These are phyloP conservation scores for Blastosporella zonata DNA, from an alignment of 1,284 basidiomycete species.

Conservation along the genomic window DNA sequence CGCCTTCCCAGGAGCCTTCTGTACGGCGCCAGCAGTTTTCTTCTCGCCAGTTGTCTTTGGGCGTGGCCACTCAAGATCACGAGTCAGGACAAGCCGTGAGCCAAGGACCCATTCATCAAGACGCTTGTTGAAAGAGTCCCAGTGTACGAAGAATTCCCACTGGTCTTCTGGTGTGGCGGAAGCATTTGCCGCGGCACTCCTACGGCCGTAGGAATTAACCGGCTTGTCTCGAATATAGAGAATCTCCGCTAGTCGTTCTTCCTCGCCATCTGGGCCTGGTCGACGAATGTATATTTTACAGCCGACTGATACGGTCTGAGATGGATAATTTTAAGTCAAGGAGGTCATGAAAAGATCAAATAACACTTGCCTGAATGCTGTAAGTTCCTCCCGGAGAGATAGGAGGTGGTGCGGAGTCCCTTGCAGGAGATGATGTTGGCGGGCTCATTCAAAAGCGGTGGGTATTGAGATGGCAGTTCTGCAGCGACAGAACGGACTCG, in stretches of 20 bases:
- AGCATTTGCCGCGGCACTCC: conserved; percentile 38
- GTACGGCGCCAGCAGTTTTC: conserved; percentile 48
- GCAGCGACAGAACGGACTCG: not conserved
- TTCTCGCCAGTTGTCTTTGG: conserved; percentile 67
- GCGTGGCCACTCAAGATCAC: conserved; percentile 96
- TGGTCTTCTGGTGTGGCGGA: conserved; percentile 66
- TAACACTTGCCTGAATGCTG: conserved; percentile 60
- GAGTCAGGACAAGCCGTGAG: conserved; percentile 77
- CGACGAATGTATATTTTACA: conserved; percentile 92
- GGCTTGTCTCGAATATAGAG: conserved; percentile 88
- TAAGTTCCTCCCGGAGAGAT: conserved; percentile 75
- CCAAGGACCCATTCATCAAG: conserved; percentile 98
- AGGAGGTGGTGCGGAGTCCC: conserved; percentile 53
- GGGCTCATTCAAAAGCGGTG: conserved; percentile 30
- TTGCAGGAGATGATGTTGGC: conserved; percentile 27
- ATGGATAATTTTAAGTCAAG: conserved; percentile 21
- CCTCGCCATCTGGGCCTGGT: conserved; percentile 66
- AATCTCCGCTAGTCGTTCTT: conserved; percentile 92
- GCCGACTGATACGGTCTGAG: conserved; percentile 82
- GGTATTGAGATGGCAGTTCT: not conserved
- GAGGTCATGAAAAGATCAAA: conserved; percentile 21
- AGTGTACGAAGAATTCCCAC: conserved; percentile 95
- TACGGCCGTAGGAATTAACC: conserved; percentile 57
- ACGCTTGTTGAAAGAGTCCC: conserved; percentile 98
- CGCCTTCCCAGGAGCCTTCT: conserved; percentile 62